Conservation (phyloP, 2,329 filamentous ascomycete genomes). For the Arthroderma sp. region DNA sequence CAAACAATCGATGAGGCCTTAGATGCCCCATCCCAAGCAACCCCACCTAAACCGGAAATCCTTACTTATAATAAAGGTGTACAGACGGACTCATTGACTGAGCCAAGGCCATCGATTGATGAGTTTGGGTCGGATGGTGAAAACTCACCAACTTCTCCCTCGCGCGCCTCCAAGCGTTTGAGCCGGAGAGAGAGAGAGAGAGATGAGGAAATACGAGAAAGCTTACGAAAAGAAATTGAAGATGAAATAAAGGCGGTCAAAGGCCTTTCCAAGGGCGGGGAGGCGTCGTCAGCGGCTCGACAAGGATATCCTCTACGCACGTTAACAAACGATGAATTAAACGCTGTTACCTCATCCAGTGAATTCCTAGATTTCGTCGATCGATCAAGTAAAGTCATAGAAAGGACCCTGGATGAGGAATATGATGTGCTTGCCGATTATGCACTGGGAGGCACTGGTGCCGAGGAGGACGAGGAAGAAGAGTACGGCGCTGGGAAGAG, state of each 20-base stretch:
- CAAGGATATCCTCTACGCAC: constrained; percentile 62
- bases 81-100: constrained; percentile 67
- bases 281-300: constrained; percentile 32
- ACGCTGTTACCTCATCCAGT: constrained; percentile 78
- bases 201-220: constrained; percentile 79
- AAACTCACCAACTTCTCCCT: constrained; percentile 39
- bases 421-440: constrained; percentile 96
- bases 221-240: constrained; percentile 77
- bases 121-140: constrained; percentile 49
- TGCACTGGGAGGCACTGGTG: constrained; percentile 59
- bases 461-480: constrained; percentile 67
- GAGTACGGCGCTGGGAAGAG: constrained; percentile 33
- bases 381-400: constrained; percentile 90
- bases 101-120: constrained; percentile 39
- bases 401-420: constrained; percentile 84
- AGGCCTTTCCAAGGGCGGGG: constrained; percentile 23
- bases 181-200: constrained; percentile 68
- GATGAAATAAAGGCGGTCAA: constrained; percentile 71
- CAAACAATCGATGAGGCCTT: constrained; percentile 58
- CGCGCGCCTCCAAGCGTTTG: constrained; percentile 52
- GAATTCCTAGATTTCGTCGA: constrained; percentile 95
- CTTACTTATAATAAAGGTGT: constrained; percentile 96
- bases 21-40: constrained; percentile 70
- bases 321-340: constrained; percentile 71
- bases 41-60: constrained; percentile 52